A percentile compares a stretch with the other conserved stretches of the same genome.
These are phyloP conservation scores for Mortierella sp. DNA, from an alignment of 371 early-diverging fungal species.

Conservation along the genomic window DNA sequence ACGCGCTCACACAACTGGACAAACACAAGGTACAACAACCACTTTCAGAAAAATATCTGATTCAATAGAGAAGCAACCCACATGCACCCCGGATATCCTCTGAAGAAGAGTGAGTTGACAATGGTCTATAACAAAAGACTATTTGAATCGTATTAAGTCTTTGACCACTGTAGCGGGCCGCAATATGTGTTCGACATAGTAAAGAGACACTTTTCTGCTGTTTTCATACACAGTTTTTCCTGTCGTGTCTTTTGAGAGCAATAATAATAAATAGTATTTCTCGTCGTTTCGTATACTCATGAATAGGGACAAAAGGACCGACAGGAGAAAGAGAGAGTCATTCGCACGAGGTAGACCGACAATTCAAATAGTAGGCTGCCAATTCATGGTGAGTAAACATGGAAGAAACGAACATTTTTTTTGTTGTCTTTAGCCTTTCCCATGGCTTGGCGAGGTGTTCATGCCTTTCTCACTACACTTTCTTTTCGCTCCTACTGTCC, in stretches of 20 bases:
- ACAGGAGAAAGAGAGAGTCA: neutral
- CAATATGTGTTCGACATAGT: neutral
- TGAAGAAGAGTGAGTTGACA: neutral
- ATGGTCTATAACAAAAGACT: too few relatives aligned
- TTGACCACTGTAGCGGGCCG: too few relatives aligned
- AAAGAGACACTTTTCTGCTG: neutral
- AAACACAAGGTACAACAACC: neutral
- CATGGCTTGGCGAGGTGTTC: neutral
- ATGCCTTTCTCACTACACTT: neutral
- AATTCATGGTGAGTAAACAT: neutral
- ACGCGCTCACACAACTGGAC: slow-evolving; percentile 6
- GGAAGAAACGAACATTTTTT: neutral
- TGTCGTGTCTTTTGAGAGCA: neutral
- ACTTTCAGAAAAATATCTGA: neutral
- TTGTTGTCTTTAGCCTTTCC: neutral
- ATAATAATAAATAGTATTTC: neutral
- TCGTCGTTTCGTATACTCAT: neutral
- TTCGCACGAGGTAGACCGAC: neutral
- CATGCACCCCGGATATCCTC: neutral
- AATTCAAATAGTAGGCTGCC: neutral
- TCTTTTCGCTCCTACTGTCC: too few relatives aligned
- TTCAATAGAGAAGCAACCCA: neutral
- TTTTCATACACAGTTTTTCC: neutral
- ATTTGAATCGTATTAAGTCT: too few relatives aligned
- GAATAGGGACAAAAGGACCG: neutral